These are phyloP conservation scores for Chytriomyces hyalinus DNA, from an alignment of 192 early-diverging fungal species.

Conservation along the genomic window DNA sequence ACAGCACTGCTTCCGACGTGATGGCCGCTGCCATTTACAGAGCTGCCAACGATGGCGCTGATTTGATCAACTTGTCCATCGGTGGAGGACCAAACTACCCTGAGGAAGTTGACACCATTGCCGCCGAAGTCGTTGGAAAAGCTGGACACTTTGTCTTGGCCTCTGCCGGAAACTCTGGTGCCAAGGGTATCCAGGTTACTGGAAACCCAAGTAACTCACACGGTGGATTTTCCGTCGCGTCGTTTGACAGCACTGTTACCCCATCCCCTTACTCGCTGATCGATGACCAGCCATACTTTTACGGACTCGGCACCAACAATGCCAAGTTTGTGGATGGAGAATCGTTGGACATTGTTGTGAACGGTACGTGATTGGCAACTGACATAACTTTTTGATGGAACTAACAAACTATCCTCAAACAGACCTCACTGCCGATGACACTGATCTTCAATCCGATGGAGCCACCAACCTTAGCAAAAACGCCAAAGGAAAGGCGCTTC, in stretches of 20 bases:
- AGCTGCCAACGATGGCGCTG: constrained; percentile 71
- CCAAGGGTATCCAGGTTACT: constrained; percentile 58
- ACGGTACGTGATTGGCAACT: neutral
- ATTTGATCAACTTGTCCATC: constrained; percentile 86
- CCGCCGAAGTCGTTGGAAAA: too few relatives aligned
- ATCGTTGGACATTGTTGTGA: constrained; percentile 26
- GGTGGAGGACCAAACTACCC: constrained; percentile 72
- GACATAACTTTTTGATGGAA: neutral
- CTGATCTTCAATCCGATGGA: neutral
- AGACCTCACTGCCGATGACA: constrained; percentile 16
- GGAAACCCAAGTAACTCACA: constrained; percentile 21
- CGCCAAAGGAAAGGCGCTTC: constrained; percentile 15
- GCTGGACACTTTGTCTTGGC: too few relatives aligned
- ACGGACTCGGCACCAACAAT: neutral
- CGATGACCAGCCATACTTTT: neutral
- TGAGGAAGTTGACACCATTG: too few relatives aligned
- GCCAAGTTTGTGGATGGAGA: neutral
- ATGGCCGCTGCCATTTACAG: constrained; percentile 76
- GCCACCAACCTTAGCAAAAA: neutral
- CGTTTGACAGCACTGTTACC: constrained; percentile 1
- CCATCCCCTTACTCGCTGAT: neutral
- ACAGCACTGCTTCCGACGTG: constrained; percentile 64
- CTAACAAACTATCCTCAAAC: neutral
- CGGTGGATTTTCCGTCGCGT: constrained; percentile 37
- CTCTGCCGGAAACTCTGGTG: constrained; percentile 78